Evolutionary conservation across 2,329 filamentous ascomycete genomes (phyloP).

Genomic region (Botrytis sinoallii): DNA sequence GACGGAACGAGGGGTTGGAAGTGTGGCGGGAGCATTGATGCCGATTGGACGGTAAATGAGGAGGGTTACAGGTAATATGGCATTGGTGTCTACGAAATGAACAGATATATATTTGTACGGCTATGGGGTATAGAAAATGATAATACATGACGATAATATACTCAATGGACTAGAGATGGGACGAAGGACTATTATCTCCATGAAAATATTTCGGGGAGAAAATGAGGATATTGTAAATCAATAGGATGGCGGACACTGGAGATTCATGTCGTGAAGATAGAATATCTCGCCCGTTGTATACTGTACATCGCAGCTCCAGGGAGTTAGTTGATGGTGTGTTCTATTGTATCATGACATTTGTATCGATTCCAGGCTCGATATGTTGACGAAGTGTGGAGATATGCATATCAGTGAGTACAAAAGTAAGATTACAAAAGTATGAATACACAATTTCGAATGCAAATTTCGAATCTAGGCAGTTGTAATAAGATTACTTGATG

Average conservation of each 20-base stretch:
- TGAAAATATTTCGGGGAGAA: neutral
- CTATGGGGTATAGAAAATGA: neutral
- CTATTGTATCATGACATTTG: too few relatives aligned
- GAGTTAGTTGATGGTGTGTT: too few relatives aligned
- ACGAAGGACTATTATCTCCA: neutral
- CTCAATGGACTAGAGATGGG: neutral
- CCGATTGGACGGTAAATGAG: slow-evolving; percentile 67
- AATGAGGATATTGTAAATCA: rapidly evolving
- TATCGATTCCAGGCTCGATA: too few relatives aligned
- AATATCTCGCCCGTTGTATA: neutral
- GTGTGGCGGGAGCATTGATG: slow-evolving; percentile 84
- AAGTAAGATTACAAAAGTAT: too few relatives aligned
- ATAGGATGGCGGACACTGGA: rapidly evolving
- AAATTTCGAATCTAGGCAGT: too few relatives aligned
- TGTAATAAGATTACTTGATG: too few relatives aligned
- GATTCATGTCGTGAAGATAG: neutral
- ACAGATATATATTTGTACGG: neutral
- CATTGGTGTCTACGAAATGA: neutral
- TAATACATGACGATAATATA: neutral
- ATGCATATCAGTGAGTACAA: too few relatives aligned
- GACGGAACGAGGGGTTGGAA: slow-evolving; percentile 83
- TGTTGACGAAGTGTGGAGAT: too few relatives aligned
- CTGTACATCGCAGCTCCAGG: too few relatives aligned
- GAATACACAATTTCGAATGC: too few relatives aligned
- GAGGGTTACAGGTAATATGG: neutral